phyloP scores from a whole-genome alignment of 805 yeast genomes.

The Candida hungchunana region DNA sequence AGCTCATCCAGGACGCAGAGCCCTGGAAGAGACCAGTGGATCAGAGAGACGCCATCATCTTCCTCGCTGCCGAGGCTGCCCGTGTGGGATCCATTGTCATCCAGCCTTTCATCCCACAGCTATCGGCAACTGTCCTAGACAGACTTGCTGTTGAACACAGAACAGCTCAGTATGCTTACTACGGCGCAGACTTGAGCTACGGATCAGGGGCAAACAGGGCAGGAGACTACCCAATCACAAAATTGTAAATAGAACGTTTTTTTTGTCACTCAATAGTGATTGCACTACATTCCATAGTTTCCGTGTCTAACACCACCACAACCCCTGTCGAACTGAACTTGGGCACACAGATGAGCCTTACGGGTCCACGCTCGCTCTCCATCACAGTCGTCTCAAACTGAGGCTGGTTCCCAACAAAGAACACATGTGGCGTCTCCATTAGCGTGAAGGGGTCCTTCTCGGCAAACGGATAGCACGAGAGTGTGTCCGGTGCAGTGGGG shows the following conservation, averaged over 20 bases:
- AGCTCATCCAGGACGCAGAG: constrained; percentile 58
- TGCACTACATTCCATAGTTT: constrained; percentile 50
- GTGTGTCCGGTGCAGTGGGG: constrained; percentile 95
- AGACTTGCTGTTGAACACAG: constrained; percentile 56
- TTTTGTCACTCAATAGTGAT: constrained; percentile 35
- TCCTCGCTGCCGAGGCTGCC: constrained; percentile 63
- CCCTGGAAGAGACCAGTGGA: constrained; percentile 59
- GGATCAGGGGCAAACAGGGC: constrained; percentile 52
- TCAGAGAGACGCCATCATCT: constrained; percentile 53
- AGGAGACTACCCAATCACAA: constrained; percentile 47
- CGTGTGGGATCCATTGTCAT: constrained; percentile 64
- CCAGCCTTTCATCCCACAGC: constrained; percentile 69
- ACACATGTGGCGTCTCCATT: constrained; percentile 79
- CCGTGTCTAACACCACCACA: constrained; percentile 56
- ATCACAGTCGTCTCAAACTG: constrained; percentile 45
- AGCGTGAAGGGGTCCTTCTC: constrained; percentile 77
- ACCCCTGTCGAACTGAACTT: constrained; percentile 62
- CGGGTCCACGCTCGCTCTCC: constrained; percentile 34
- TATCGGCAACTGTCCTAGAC: constrained; percentile 54
- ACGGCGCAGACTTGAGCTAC: constrained; percentile 58
- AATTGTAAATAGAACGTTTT: too few species aligned
- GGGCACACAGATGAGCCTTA: constrained; percentile 66
- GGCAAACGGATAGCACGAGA: constrained; percentile 82
- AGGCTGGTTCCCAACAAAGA: constrained; percentile 82
- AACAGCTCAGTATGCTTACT: constrained; percentile 36